Base-by-base conservation (phyloP, 2,329 filamentous ascomycete species). In the Blastomyces gilchristii region DNA sequence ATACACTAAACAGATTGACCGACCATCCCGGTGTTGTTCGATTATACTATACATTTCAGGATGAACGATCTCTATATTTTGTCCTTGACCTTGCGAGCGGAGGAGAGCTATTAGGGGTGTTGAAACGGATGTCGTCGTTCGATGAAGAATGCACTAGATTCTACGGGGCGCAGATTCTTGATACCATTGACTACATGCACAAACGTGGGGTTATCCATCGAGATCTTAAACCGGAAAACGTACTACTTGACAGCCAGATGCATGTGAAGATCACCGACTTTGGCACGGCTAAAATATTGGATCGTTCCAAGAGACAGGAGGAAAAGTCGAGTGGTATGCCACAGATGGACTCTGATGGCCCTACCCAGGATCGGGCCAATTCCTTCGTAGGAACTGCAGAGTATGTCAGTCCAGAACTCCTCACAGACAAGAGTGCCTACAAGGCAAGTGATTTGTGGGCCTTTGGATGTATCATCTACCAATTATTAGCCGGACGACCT, bases 251-350 rank as follows among this genome's bases (percentile, higher is more conserved):
- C 74, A 89, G 92, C 67, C 88, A 96, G 71, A 95, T 97, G 89
- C 91, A 97, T 71, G 87, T 97, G 77, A 99, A 99, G 75, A 97
- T 99, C 67, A 99, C 94, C 8, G 94, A 99, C 76, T 99, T 99
- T 72, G 94, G 94, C 52, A 99, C 94, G 0, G 94, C 94, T n/a
- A 97, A 97, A 74, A 85, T 99, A 66, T 80, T 99, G 56, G 87
- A 87, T 60, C 73, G 77, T 45, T 71, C 75, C 18, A 76, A 70
- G 63, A 71, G 81, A 82, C 67, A 82, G 79, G 68, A 74, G 49
- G 72, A 73, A 60, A 74, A 68, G 67, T 70, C 78, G 77, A 74
- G 75, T 76, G 70, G 75, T 76, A 81, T 73, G 71, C 80, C 63
- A 59, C 70, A 65, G 16, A 66, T 82, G 8, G 78, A 83, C 67